Conservation (phyloP, 306 rosid species). For the Clitoria ternatea region DNA sequence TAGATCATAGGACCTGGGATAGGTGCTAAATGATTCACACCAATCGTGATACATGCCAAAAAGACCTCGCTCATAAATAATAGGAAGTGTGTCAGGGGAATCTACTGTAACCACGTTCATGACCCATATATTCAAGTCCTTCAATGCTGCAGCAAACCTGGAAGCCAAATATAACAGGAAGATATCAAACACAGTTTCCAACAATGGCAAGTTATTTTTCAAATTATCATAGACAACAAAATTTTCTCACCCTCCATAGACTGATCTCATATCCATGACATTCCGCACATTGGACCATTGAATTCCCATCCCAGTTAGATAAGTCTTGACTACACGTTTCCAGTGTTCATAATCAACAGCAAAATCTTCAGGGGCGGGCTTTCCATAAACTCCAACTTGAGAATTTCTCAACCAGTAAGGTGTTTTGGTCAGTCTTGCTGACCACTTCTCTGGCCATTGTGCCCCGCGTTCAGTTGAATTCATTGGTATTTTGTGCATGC, state of each 20-base stretch:
- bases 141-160: conserved; percentile 44
- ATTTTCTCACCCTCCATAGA: conserved; percentile 72
- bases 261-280: conserved; percentile 95
- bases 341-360: conserved; percentile 74
- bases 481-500: conserved; percentile 83
- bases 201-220: conserved; percentile 5
- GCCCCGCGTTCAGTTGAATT: conserved; percentile 70
- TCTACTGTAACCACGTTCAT: conserved; percentile 83
- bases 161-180: conserved; percentile 19
- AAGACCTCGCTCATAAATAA: conserved; percentile 89
- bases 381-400: conserved; percentile 90
- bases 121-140: conserved; percentile 39
- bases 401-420: conserved; percentile 88
- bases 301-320: conserved; percentile 73
- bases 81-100: conserved; percentile 83
- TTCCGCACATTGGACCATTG: conserved; percentile 83
- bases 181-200: conserved; percentile 4
- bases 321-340: conserved; percentile 77
- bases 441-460: conserved; percentile 93
- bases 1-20: conserved; percentile 90
- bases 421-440: conserved; percentile 63
- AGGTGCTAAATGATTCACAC: conserved; percentile 95
- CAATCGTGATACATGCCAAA: conserved; percentile 97
- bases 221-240: not conserved
- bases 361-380: conserved; percentile 94